Base-by-base conservation (phyloP, 495 filamentous ascomycete species). In the Trichoderma asperelloides region DNA sequence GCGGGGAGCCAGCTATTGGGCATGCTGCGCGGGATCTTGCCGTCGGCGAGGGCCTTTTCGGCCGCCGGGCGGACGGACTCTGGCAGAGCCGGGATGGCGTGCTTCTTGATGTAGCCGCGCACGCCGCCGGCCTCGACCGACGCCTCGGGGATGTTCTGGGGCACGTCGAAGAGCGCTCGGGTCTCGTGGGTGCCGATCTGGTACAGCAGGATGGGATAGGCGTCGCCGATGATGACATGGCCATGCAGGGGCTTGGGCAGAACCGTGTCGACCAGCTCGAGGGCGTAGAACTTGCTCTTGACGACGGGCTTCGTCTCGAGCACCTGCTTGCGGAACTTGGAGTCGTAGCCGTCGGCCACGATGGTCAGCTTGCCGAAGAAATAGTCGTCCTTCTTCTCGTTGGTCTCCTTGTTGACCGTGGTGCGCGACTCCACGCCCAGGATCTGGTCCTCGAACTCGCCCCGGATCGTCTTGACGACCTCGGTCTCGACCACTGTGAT, bases 111-210 rank as follows among this genome's bases (percentile, higher is more conserved):
- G 74, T 98, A 91, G 30, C 83, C 86, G 70, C 92, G 91, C 11
- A 96, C 89, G 63, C 93, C 93, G 69, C 96, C 94, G 51, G 83
- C 85, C 27, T 85, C 80, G 12, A 86, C 72, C 0, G 84, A 80
- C 0, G 94, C 93, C 6, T 86, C 84, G n/a, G 92, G 87, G 3
- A 88, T 76, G 71, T 88, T 86, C 64, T 91, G 87, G 21, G 92
- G 93, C n/a, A 98, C 85, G 78, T 98, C 93, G 71, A 98, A 84
- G 15, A 98, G 84, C 23, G 90, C 90, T 60, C 95, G 86, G 4
- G 95, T 98, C 77, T 97, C 95, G 79, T 89, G 92, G 15, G 91
- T 90, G 71, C 96, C 94, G 77, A 98, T 98, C 79, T 98, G 95
- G 81, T 98, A 98, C 68, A 98, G 84, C 23, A 98, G 87, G 57